Percentiles rank a stretch among this genome's conserved stretches.
Conservation (phyloP, 306 rosid species). For the Quercus agrifolia region DNA sequence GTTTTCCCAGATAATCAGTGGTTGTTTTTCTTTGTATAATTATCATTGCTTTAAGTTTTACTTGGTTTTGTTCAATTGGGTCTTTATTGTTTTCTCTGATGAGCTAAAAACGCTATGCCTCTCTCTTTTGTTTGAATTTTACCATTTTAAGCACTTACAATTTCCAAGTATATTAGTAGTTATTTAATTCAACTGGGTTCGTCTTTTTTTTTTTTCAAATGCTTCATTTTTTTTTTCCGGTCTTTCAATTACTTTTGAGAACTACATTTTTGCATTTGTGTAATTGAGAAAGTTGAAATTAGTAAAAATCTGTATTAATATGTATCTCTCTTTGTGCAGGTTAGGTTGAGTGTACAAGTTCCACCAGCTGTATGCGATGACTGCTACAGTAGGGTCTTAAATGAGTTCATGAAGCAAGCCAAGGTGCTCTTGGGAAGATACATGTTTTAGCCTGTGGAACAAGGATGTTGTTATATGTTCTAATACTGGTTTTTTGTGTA, state of each 20-base stretch:
- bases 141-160: background rate
- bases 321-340: conserved; percentile 44
- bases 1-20: background rate
- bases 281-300: background rate
- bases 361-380: conserved; percentile 80
- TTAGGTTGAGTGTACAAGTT: conserved; percentile 75
- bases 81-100: background rate
- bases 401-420: conserved; percentile 74
- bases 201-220: background rate
- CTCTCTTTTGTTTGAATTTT: background rate
- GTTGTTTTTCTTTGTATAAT: background rate
- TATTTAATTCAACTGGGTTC: background rate
- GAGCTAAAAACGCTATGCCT: background rate
- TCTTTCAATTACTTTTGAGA: background rate
- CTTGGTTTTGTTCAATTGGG: background rate
- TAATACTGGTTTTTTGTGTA: conserved; percentile 14
- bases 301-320: background rate
- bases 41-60: background rate
- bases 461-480: conserved; percentile 10
- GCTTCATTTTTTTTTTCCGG: background rate
- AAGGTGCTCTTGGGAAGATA: conserved; percentile 43
- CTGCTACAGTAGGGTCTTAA: conserved; percentile 62
- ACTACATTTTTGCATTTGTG: background rate
- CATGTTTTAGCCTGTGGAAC: conserved; percentile 6
- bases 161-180: background rate